These are phyloP conservation scores for Leishmania guyanensis DNA, from an alignment of 208 protist species.

Conservation along the genomic window DNA sequence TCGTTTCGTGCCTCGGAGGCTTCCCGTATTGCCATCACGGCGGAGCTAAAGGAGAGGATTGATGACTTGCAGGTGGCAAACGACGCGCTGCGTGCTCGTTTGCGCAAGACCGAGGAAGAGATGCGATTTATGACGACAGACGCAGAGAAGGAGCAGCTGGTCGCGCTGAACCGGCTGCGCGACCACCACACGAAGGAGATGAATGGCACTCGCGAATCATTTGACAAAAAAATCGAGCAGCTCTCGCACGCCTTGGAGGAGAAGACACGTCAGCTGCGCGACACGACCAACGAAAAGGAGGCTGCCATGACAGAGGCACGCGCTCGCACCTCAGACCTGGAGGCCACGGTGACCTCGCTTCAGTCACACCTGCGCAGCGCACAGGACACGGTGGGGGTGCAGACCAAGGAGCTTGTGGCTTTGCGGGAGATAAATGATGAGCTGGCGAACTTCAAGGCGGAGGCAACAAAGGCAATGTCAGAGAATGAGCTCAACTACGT, in stretches of 20 bases:
- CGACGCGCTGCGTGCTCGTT: conserved; percentile 1
- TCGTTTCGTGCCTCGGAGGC: conserved; percentile 32
- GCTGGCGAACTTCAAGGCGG: conserved; percentile 59
- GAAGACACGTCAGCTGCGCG: conserved; percentile 28
- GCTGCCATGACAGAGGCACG: conserved; percentile 13
- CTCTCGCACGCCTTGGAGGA: conserved; percentile 18
- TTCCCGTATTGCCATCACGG: conserved; percentile 22
- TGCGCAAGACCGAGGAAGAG: conserved; percentile 20
- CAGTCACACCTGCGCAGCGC: conserved; percentile 44
- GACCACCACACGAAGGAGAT: conserved; percentile 31
- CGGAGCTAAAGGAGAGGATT: conserved; percentile 39
- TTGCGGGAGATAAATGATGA: conserved; percentile 65
- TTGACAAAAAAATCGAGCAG: conserved; percentile 32
- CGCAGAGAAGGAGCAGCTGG: conserved; percentile 33
- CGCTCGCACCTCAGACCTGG: conserved; percentile 19
- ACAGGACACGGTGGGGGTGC: conserved; percentile 41
- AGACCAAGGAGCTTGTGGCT: conserved; percentile 49
- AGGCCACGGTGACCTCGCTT: conserved; percentile 36
- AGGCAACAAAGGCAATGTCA: conserved; percentile 61
- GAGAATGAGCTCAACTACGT: conserved; percentile 84
- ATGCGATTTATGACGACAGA: conserved; percentile 20
- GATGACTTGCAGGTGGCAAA: conserved; percentile 21
- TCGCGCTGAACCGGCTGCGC: conserved; percentile 26
- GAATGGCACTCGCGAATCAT: conserved; percentile 26
- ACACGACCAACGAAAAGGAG: conserved; percentile 22